These are phyloP conservation scores for Hyphochytrium catenoides DNA, from an alignment of 352 stramenopile genomes.

Conservation along the genomic window DNA sequence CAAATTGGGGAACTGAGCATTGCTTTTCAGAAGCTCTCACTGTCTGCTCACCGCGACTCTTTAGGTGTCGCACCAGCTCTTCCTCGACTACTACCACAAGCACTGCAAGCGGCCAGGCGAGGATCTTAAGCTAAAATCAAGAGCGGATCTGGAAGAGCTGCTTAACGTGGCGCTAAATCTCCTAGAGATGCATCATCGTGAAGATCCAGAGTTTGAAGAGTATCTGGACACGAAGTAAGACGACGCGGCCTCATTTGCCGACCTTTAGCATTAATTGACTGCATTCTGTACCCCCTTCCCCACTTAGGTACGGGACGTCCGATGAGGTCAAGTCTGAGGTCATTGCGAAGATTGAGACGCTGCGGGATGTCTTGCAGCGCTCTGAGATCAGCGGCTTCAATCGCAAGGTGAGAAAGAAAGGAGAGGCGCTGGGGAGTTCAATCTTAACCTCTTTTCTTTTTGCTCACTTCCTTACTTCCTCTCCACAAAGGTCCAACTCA, in stretches of 20 bases:
- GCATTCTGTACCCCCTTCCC: too few species aligned
- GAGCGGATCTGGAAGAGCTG: constrained; percentile 41
- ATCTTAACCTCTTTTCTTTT: too few species aligned
- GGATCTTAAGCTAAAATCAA: constrained; percentile 62
- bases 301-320: constrained; percentile 26
- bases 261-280: too few species aligned
- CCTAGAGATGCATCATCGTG: constrained; percentile 29
- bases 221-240: constrained; percentile 29
- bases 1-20: too few species aligned
- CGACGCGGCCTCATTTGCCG: too few species aligned
- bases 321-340: constrained; percentile 26
- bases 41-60: constrained; percentile 11
- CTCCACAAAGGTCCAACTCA: too few species aligned
- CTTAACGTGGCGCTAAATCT: constrained; percentile 45
- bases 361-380: constrained; percentile 85
- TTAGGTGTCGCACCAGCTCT: constrained; percentile 51
- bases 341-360: constrained; percentile 47
- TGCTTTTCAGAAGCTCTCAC: too few species aligned
- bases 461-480: too few species aligned
- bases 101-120: constrained; percentile 19
- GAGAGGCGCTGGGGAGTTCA: background rate
- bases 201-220: constrained; percentile 25
- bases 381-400: constrained; percentile 92
- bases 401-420: constrained; percentile 87
- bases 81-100: constrained; percentile 54